Base-by-base conservation (phyloP, 208 protist species). In the Angomonas ambiguus region DNA sequence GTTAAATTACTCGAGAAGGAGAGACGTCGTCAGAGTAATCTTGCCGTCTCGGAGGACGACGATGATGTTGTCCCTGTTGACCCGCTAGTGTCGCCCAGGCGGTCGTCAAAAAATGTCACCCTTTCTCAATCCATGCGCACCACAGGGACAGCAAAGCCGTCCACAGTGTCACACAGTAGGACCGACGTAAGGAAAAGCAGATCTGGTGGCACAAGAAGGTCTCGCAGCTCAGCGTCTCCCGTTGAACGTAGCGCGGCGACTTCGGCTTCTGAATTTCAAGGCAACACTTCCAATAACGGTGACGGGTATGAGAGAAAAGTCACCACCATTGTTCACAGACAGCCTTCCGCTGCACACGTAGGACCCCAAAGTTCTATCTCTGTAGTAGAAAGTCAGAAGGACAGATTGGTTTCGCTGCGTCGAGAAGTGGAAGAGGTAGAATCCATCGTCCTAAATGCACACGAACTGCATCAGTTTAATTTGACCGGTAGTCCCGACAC, bases 401-500 rank as follows among this genome's bases (percentile, higher is more conserved):
- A 55, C 0, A 62, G 58, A 16, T 71, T 87, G 31, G 55, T 79
- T 1, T 13, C 22, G 0, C 56, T 83, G 24, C 82, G 82, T 4
- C 67, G 62, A 11, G 71, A 83, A 32, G 79, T 88, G 48, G 82
- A 88, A 66, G 65, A 74, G 28, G 22, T 83, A 6, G 82, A 88
- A 60, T 67, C 53, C 25, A 48, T 80, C 3, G 74, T 81, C 16
- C 63, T 88, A 4, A 62, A 71, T 38, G 68, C 35, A 1, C 73
- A 81, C 8, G 76, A 84, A 28, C 45, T 57, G n/a, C 76, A 88
- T 51, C 79, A 81, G 45, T 67, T 31, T 2, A 57, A 71, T 24
- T 64, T 88, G 22, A 88, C 82, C 0, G 69, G 51, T 1, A 42
- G 38, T 25, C 5, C 35, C 2, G 0, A 27, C 24, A 45, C 45